These are phyloP conservation scores for Yamadazyma scolyti DNA, from an alignment of 805 yeast species.

Conservation along the genomic window DNA sequence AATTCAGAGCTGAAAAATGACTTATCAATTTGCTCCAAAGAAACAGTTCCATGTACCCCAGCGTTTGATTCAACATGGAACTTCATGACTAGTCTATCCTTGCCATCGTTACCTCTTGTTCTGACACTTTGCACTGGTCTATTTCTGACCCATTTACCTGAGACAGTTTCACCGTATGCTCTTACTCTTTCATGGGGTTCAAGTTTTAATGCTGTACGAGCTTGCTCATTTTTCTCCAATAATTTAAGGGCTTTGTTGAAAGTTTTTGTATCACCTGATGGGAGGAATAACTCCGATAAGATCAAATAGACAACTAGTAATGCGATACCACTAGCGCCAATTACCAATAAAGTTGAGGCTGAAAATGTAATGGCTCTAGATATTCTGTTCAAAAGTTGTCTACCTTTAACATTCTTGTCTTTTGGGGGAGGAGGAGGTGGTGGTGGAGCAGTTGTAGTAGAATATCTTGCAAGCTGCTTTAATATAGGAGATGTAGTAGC, in stretches of 20 bases:
- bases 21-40: constrained; percentile 75
- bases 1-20: constrained; percentile 65
- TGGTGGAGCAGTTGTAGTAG: constrained; percentile 25
- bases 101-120: constrained; percentile 68
- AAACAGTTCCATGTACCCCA: constrained; percentile 63
- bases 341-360: constrained; percentile 55
- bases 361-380: constrained; percentile 60
- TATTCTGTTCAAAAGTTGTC: constrained; percentile 42
- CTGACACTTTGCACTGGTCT: constrained; percentile 75
- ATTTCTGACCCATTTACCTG: constrained; percentile 82
- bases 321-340: constrained; percentile 68
- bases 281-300: constrained; percentile 76
- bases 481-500: no score
- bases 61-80: constrained; percentile 77
- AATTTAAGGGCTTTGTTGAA: constrained; percentile 82
- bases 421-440: constrained; percentile 35
- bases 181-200: constrained; percentile 57
- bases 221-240: constrained; percentile 63
- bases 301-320: constrained; percentile 68
- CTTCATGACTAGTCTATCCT: constrained; percentile 77
- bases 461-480: constrained; percentile 12
- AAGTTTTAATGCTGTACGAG: constrained; percentile 56
- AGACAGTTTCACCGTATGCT: constrained; percentile 74
- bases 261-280: constrained; percentile 87
- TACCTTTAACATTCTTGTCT: constrained; percentile 38